A percentile compares a stretch with the other conserved stretches of the same genome.
Conservation (phyloP, 192 early-diverging fungal genomes). For the Helicostylum pulchrum region DNA sequence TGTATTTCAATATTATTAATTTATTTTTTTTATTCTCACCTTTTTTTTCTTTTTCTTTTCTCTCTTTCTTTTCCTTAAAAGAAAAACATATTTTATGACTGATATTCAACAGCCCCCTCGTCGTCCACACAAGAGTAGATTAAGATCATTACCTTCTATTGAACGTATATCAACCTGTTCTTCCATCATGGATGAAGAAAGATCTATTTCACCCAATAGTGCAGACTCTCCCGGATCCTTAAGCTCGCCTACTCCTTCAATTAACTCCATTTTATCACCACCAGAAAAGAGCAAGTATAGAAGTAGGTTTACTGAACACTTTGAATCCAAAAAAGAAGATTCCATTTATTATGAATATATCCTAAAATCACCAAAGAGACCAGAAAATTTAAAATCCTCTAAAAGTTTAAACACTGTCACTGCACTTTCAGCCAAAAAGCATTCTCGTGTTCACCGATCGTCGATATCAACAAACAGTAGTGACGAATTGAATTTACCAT, state of each 20-base stretch:
- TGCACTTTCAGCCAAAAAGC: no score
- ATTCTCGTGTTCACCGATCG: no score
- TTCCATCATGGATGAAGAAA: neutral
- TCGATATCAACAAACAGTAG: no score
- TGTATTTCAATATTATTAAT: no score
- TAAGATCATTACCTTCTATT: slow-evolving; percentile 2
- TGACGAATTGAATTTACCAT: no score
- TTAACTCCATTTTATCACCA: neutral
- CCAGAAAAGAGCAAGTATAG: slow-evolving; percentile 3
- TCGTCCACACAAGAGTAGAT: slow-evolving; percentile 15
- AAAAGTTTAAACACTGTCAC: no score
- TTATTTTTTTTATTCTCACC: neutral
- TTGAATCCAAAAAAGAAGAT: neutral
- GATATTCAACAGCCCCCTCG: slow-evolving; percentile 10
- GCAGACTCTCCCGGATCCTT: neutral
- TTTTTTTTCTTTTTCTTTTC: neutral
- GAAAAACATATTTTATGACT: neutral
- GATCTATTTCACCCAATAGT: neutral
- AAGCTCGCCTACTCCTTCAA: neutral
- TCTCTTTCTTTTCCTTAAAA: slow-evolving; percentile 5
- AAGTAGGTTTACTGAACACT: slow-evolving; percentile 12
- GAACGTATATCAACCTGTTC: neutral
- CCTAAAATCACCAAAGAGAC: no score
- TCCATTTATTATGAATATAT: no score
- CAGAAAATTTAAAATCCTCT: no score